Percentiles rank a stretch among this genome's conserved stretches.
phyloP scores from a whole-genome alignment of 176 grass and related monocot species.

The Oryza rufipogon region DNA sequence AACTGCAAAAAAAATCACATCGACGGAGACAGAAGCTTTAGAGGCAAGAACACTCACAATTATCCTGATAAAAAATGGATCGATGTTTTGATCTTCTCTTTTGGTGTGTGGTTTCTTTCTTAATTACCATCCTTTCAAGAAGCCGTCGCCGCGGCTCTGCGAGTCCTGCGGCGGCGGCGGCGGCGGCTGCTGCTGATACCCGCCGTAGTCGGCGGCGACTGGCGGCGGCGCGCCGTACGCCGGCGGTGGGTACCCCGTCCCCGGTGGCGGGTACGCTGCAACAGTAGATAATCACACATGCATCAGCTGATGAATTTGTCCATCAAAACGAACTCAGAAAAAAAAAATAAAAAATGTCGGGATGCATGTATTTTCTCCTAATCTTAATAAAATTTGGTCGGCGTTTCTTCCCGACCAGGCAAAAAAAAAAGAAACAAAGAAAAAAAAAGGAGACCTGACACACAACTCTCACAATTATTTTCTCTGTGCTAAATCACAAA shows the following conservation, averaged over 20 bases:
- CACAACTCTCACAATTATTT: neutral
- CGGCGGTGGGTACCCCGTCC: conserved; percentile 52
- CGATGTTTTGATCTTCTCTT: neutral
- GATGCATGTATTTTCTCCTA: too few relatives aligned
- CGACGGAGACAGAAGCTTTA: neutral
- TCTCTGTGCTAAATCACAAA: neutral
- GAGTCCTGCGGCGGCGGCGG: conserved; percentile 30
- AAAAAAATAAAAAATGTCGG: too few relatives aligned
- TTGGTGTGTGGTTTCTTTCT: neutral
- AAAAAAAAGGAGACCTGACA: too few relatives aligned
- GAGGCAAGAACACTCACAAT: neutral
- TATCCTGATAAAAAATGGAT: too few relatives aligned
- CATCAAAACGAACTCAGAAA: neutral
- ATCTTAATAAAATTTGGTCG: too few relatives aligned
- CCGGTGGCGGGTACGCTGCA: conserved; percentile 36
- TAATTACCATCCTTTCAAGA: conserved; percentile 71
- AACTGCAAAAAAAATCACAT: conserved; percentile 41
- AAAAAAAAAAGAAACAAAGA: too few relatives aligned
- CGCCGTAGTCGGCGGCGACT: conserved; percentile 24
- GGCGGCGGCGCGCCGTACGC: conserved; percentile 59
- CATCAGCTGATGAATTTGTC: neutral
- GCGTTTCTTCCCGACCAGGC: too few relatives aligned
- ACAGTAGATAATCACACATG: neutral
- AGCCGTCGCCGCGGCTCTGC: conserved; percentile 53
- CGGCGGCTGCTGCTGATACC: conserved; percentile 33